phyloP scores from a whole-genome alignment of 2,329 filamentous ascomycete genomes.

The Stagonosporopsis tanaceti region DNA sequence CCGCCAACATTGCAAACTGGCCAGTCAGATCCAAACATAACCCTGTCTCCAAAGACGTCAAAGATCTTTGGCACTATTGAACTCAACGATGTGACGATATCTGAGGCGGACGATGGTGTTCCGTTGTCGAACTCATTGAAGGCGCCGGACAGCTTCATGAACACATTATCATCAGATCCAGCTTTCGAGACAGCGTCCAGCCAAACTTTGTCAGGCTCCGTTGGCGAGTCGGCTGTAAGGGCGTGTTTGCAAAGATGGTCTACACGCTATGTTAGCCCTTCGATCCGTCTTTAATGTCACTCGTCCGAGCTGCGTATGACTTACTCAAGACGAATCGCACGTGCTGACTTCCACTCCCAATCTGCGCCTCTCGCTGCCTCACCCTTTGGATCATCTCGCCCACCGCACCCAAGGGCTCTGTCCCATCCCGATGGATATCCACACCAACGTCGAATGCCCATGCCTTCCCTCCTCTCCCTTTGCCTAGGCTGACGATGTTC shows the following conservation, averaged over 20 bases:
- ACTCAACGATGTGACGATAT: slow-evolving; percentile 31
- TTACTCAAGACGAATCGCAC: slow-evolving; percentile 74
- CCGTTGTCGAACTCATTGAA: slow-evolving; percentile 78
- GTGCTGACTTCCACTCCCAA: slow-evolving; percentile 62
- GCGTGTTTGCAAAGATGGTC: slow-evolving; percentile 93
- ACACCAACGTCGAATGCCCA: slow-evolving; percentile 84
- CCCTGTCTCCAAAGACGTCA: slow-evolving; percentile 71
- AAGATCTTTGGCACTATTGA: slow-evolving; percentile 58
- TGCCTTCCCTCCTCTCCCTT: slow-evolving; percentile 67
- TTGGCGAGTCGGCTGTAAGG: slow-evolving; percentile 63
- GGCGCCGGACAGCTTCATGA: slow-evolving; percentile 89
- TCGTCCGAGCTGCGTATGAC: slow-evolving; percentile 36
- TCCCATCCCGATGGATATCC: slow-evolving; percentile 78
- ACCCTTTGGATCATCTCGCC: slow-evolving; percentile 55
- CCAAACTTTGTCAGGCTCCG: slow-evolving; percentile 69
- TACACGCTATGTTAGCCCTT: slow-evolving; percentile 45
- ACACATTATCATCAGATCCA: slow-evolving; percentile 70
- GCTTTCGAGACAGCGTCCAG: slow-evolving; percentile 72
- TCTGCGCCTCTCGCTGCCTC: slow-evolving; percentile 54
- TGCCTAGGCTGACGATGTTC: slow-evolving; percentile 66
- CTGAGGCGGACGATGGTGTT: slow-evolving; percentile 19
- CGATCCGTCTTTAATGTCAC: not conserved
- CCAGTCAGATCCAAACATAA: slow-evolving; percentile 96
- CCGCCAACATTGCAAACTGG: slow-evolving; percentile 81
- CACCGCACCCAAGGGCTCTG: slow-evolving; percentile 61